Conservation (phyloP, 2,329 filamentous ascomycete species). For the Ambrosiella beaveri region DNA sequence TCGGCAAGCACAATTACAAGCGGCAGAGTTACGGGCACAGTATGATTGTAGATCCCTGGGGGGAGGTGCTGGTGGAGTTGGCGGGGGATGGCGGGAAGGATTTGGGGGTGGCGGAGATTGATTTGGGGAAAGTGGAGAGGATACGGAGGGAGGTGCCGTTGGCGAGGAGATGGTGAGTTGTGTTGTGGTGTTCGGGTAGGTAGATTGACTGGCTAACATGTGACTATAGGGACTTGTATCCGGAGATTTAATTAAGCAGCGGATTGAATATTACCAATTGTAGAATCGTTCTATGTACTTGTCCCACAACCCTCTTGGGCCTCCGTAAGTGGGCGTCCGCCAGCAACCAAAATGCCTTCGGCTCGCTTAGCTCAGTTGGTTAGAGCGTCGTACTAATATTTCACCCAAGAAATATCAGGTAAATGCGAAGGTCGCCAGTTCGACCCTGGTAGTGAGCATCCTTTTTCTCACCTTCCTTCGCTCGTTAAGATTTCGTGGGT, state of each 20-base stretch:
- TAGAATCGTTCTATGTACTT: not conserved
- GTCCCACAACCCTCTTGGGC: no score
- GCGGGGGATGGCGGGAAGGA: constrained; percentile 20
- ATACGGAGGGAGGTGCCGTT: constrained; percentile 37
- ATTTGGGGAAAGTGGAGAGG: constrained; percentile 28
- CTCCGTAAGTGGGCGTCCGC: no score
- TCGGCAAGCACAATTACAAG: constrained; percentile 54
- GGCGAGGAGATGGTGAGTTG: constrained; percentile 31
- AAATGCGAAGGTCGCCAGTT: constrained; percentile 11
- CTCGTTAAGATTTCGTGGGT: no score
- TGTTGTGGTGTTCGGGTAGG: not conserved
- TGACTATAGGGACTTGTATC: not conserved
- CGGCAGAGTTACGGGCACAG: constrained; percentile 72
- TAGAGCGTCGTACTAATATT: constrained; percentile 12
- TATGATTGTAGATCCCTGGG: constrained; percentile 79
- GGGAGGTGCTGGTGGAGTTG: constrained; percentile 32
- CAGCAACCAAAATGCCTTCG: not conserved
- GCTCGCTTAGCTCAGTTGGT: constrained; percentile 12
- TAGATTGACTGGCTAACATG: not conserved
- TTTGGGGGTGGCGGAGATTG: constrained; percentile 38
- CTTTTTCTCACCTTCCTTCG: not conserved
- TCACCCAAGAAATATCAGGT: constrained; percentile 1
- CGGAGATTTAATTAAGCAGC: not conserved
- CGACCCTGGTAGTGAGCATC: constrained; percentile 11
- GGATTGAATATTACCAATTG: no score